Evolutionary conservation across 2,329 filamentous ascomycete genomes (phyloP).

Genomic region (Neocatenulostroma microsporum): DNA sequence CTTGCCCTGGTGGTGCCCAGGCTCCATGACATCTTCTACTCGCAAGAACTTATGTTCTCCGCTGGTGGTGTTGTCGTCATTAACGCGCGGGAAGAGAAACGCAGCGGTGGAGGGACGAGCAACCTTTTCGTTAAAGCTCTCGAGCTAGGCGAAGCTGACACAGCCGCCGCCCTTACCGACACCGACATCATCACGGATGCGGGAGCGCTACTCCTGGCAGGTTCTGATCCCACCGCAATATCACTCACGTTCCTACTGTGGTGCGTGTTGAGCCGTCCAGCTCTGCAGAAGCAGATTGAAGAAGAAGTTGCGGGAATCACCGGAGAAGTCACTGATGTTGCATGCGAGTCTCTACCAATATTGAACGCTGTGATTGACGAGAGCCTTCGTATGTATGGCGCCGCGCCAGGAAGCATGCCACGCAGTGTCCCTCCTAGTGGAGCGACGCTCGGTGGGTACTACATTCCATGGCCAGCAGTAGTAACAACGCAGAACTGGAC

Average conservation of each 20-base stretch:
- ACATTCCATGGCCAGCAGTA: constrained; percentile 28
- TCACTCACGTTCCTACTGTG: constrained; percentile 54
- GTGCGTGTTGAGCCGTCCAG: constrained; percentile 30
- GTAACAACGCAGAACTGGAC: constrained; percentile 35
- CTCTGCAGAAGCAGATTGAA: constrained; percentile 11
- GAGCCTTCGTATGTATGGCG: constrained; percentile 31
- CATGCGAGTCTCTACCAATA: constrained; percentile 23
- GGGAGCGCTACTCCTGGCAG: constrained; percentile 49
- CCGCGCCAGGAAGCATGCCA: constrained; percentile 26
- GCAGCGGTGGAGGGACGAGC: constrained; percentile 7
- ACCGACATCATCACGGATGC: constrained; percentile 11
- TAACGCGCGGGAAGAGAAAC: constrained; percentile 8
- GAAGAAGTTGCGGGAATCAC: constrained; percentile 14
- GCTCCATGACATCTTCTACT: constrained; percentile 6
- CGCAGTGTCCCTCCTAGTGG: constrained; percentile 22
- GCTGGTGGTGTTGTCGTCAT: constrained; percentile 9
- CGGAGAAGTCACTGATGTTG: neutral
- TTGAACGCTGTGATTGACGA: constrained; percentile 34
- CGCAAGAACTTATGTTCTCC: constrained; percentile 6
- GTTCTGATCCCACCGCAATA: constrained; percentile 66
- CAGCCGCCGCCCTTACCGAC: constrained; percentile 6
- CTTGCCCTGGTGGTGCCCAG: constrained; percentile 10
- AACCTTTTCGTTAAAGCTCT: constrained; percentile 16
- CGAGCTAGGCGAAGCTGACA: constrained; percentile 11
- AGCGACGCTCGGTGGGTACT: constrained; percentile 27